Percentiles rank a stretch among this genome's conserved stretches.
These are phyloP conservation scores for Cladorrhinum sp. DNA, from an alignment of 2,329 filamentous ascomycete species.

Conservation along the genomic window DNA sequence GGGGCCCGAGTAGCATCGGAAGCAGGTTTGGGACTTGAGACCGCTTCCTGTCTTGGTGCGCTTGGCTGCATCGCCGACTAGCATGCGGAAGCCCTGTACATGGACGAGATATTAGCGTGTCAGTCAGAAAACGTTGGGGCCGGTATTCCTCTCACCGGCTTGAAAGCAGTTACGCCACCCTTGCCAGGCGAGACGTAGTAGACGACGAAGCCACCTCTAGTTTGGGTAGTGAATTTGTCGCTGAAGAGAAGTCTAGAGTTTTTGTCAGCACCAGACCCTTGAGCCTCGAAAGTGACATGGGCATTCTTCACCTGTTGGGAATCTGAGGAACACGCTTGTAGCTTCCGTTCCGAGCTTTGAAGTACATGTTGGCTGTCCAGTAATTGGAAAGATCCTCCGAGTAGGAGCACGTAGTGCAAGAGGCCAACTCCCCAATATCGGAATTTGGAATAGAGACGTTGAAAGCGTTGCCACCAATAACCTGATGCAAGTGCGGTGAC, in stretches of 20 bases:
- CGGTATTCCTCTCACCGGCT: slow-evolving; percentile 55
- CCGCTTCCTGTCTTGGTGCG: slow-evolving; percentile 29
- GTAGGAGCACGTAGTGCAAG: slow-evolving; percentile 26
- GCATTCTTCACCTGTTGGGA: slow-evolving; percentile 19
- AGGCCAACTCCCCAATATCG: slow-evolving; percentile 6
- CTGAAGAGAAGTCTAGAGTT: slow-evolving; percentile 35
- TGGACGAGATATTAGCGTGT: no score
- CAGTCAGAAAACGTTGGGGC: slow-evolving; percentile 32
- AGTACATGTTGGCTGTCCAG: slow-evolving; percentile 30
- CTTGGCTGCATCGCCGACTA: slow-evolving; percentile 40
- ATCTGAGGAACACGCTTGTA: slow-evolving; percentile 36
- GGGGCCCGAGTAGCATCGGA: slow-evolving; percentile 43
- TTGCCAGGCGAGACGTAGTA: slow-evolving; percentile 44
- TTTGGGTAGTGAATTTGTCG: slow-evolving; percentile 41
- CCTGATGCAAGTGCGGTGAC: slow-evolving; percentile 19
- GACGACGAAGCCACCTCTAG: slow-evolving; percentile 41
- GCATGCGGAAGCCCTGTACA: slow-evolving; percentile 46
- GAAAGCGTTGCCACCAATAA: slow-evolving; percentile 19
- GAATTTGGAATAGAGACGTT: slow-evolving; percentile 32
- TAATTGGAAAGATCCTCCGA: slow-evolving; percentile 32
- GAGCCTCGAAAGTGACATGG: neutral
- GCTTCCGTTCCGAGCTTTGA: slow-evolving; percentile 34
- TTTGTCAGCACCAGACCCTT: neutral
- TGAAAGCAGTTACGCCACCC: slow-evolving; percentile 43
- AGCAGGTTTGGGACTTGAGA: slow-evolving; percentile 39